Conservation (phyloP, 768 basidiomycete species). For the Brasilioporus rufonigricans region DNA sequence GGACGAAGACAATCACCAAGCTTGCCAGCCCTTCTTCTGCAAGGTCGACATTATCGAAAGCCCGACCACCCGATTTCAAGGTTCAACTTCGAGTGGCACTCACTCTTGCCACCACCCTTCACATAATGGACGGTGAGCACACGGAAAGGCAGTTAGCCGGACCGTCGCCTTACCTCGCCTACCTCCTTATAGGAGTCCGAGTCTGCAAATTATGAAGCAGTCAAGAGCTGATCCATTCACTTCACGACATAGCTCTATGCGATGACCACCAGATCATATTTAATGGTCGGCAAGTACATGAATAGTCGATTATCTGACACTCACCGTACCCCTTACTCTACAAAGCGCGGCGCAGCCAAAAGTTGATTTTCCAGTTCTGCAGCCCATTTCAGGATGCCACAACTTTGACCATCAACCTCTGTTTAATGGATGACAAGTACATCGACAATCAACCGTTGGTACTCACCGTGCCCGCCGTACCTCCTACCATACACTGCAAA, state of each 20-base stretch:
- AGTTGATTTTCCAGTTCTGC: background rate
- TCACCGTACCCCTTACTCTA: background rate
- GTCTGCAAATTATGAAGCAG: no score
- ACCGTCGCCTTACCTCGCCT: no score
- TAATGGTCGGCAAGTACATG: no score
- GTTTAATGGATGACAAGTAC: background rate
- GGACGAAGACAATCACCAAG: background rate
- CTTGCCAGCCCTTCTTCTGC: background rate
- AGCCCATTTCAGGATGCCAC: background rate
- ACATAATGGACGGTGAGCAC: background rate
- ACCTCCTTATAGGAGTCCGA: background rate
- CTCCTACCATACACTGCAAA: background rate
- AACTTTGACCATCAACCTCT: background rate
- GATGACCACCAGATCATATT: no score
- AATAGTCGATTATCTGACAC: background rate
- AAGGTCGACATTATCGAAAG: background rate
- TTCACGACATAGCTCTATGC: no score
- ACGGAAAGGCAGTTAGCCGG: background rate
- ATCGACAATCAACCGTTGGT: background rate
- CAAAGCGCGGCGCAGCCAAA: background rate
- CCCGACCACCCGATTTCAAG: background rate
- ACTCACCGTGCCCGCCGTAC: background rate
- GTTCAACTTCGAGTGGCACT: background rate
- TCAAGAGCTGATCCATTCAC: no score
- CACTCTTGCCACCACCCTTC: background rate